Evolutionary conservation across 1,284 basidiomycete genomes (phyloP).

Genomic region (Tremellales sp.): DNA sequence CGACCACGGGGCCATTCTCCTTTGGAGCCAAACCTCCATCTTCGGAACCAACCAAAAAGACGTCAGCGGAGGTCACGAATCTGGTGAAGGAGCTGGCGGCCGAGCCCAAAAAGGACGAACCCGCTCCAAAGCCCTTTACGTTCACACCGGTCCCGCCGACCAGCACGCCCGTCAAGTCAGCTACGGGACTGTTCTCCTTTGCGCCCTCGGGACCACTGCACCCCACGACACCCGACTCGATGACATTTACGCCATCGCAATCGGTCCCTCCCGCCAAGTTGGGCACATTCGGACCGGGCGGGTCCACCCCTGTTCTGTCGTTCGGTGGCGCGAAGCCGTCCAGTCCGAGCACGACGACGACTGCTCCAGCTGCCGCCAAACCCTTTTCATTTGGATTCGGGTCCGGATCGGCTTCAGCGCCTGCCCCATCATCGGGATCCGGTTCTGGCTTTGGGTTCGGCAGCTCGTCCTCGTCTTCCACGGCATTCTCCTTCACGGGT

Average conservation of each 20-base stretch:
- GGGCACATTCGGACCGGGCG: slow-evolving; percentile 42
- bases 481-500: slow-evolving; percentile 17
- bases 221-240: slow-evolving; percentile 33
- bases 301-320: slow-evolving; percentile 31
- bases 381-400: slow-evolving; percentile 27
- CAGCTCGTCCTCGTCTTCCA: slow-evolving; percentile 6
- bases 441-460: slow-evolving; percentile 3
- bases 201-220: slow-evolving; percentile 37
- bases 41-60: slow-evolving; percentile 12
- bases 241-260: slow-evolving; percentile 31
- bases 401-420: background rate
- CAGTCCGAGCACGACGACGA: slow-evolving; percentile 10
- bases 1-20: slow-evolving; percentile 16
- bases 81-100: slow-evolving; percentile 35
- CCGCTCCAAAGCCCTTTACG: slow-evolving; percentile 16
- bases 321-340: slow-evolving; percentile 33
- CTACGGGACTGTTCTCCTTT: slow-evolving; percentile 34
- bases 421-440: slow-evolving; percentile 1
- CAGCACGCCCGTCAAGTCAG: slow-evolving; percentile 15
- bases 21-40: slow-evolving; percentile 13
- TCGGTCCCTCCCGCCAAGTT: slow-evolving; percentile 21
- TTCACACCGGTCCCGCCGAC: slow-evolving; percentile 15
- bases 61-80: slow-evolving; percentile 31
- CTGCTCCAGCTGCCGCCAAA: slow-evolving; percentile 16
- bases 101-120: slow-evolving; percentile 16